These are phyloP conservation scores for Akanthomyces muscarius DNA, from an alignment of 2,329 filamentous ascomycete species.

Conservation along the genomic window DNA sequence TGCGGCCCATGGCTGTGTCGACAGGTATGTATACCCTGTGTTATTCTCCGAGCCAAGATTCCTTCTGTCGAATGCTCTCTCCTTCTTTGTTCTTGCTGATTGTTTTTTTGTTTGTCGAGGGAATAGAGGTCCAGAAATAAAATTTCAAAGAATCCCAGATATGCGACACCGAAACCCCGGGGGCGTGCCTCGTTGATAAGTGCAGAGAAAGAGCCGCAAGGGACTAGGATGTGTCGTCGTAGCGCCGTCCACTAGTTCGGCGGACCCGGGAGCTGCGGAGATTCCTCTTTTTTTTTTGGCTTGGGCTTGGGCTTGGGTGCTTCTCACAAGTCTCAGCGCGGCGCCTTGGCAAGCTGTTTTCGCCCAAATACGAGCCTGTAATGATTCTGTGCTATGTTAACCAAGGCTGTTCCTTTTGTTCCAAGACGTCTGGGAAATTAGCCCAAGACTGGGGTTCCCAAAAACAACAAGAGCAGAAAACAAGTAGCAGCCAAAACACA, in stretches of 20 bases:
- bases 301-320: not conserved
- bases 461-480: too few species aligned
- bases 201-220: not conserved
- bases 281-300: not conserved
- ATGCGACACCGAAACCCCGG: not conserved
- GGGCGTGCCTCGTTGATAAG: slow-evolving; percentile 4
- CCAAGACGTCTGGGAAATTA: not conserved
- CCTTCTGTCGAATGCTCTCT: not conserved
- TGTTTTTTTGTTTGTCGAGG: not conserved
- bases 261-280: slow-evolving; percentile 15
- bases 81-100: not conserved
- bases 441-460: not conserved
- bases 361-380: not conserved
- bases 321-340: not conserved
- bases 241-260: slow-evolving; percentile 12
- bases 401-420: not conserved
- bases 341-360: slow-evolving; percentile 3
- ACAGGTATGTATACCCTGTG: slow-evolving; percentile 6
- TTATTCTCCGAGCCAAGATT: not conserved
- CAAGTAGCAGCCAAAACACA: not conserved
- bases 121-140: not conserved
- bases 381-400: not conserved
- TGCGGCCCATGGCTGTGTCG: slow-evolving; percentile 18
- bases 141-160: not conserved
- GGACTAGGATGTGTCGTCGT: slow-evolving; percentile 5